Conservation (phyloP, 1,284 basidiomycete genomes). For the Naganishia liquefaciens region DNA sequence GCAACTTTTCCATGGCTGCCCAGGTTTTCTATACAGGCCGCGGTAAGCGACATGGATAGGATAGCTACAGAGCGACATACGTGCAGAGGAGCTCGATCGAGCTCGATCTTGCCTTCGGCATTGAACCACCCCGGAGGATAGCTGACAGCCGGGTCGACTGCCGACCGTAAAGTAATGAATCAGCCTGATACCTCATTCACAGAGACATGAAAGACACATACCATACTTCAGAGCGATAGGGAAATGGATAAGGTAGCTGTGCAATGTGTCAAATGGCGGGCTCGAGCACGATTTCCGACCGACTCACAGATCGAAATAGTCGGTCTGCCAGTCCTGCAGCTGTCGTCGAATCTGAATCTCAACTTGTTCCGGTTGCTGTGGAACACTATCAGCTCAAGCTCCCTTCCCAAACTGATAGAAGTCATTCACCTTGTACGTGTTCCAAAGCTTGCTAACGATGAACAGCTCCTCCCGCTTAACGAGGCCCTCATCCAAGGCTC, state of each 20-base stretch:
- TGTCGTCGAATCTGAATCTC: slow-evolving; percentile 63
- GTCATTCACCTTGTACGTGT: slow-evolving; percentile 59
- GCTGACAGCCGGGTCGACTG: slow-evolving; percentile 67
- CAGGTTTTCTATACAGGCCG: slow-evolving; percentile 70
- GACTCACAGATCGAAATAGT: slow-evolving; percentile 68
- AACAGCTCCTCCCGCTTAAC: slow-evolving; percentile 56
- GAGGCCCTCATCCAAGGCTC: slow-evolving; percentile 53
- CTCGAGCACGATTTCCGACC: not conserved
- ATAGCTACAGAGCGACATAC: not conserved
- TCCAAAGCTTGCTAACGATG: slow-evolving; percentile 65
- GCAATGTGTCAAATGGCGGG: slow-evolving; percentile 14
- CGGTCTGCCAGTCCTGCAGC: slow-evolving; percentile 51
- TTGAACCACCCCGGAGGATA: slow-evolving; percentile 78
- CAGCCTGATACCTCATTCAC: not conserved
- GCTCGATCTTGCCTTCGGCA: slow-evolving; percentile 62
- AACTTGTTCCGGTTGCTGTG: slow-evolving; percentile 54
- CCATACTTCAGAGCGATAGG: slow-evolving; percentile 69
- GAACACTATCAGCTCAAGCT: no score
- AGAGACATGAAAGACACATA: slow-evolving; percentile 13
- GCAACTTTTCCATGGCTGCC: slow-evolving; percentile 71
- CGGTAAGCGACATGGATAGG: not conserved
- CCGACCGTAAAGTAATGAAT: not conserved
- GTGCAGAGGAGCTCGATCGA: slow-evolving; percentile 46
- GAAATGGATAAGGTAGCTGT: slow-evolving; percentile 64
- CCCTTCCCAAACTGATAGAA: not conserved